Evolutionary conservation across 2,329 filamentous ascomycete species (phyloP).

Genomic region (Colletotrichum camelliae): DNA sequence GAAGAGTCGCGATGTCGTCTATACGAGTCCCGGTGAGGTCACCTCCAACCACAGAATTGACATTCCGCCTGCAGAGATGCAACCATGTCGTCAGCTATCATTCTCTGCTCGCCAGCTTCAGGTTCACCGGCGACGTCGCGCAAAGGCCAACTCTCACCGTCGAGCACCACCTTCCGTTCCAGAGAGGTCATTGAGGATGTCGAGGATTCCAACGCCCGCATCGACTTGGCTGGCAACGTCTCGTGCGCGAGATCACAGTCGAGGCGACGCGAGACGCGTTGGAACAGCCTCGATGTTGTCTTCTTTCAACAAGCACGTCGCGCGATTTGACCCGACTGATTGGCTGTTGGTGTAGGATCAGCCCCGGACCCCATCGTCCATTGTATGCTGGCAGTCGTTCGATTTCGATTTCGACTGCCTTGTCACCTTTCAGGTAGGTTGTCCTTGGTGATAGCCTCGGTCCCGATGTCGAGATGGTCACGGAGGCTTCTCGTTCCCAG

Average conservation of each 20-base stretch:
- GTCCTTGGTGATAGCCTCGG: not conserved
- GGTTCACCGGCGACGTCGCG: not conserved
- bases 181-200: not conserved
- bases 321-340: not conserved
- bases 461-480: not conserved
- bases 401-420: not conserved
- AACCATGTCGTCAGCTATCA: not conserved
- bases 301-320: not conserved
- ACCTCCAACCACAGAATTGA: not conserved
- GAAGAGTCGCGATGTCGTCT: not conserved
- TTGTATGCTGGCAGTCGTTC: not conserved
- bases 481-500: not conserved
- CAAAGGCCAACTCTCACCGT: not conserved
- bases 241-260: not conserved
- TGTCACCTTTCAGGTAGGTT: not conserved
- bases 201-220: not conserved
- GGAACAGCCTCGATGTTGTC: not conserved
- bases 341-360: not conserved
- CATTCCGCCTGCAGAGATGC: not conserved
- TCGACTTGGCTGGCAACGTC: not conserved
- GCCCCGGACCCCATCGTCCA: not conserved
- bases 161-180: not conserved
- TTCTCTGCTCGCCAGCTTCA: not conserved
- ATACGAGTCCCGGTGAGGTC: not conserved
- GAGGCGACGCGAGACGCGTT: not conserved